Evolutionary conservation across 2,329 filamentous ascomycete genomes (phyloP).

Genomic region (Tolypocladium tundrense): DNA sequence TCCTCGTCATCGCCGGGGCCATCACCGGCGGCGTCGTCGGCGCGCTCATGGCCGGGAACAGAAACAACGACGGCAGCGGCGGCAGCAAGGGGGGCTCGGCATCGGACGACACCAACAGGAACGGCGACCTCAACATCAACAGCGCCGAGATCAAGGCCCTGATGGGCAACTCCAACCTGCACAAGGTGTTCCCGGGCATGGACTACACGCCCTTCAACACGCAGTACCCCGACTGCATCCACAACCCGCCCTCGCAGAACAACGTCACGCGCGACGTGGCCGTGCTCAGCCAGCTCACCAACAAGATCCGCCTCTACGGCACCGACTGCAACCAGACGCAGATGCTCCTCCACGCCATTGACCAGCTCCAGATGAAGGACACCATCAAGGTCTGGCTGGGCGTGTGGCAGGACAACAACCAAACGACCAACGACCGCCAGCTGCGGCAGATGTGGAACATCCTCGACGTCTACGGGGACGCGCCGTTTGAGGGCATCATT

Average conservation of each 20-base stretch:
- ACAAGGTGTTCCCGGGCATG: slow-evolving; percentile 91
- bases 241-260: slow-evolving; percentile 76
- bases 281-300: slow-evolving; percentile 80
- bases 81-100: slow-evolving; percentile 32
- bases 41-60: slow-evolving; percentile 53
- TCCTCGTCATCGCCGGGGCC: slow-evolving; percentile 55
- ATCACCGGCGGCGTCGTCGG: slow-evolving; percentile 68
- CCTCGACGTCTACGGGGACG: slow-evolving; percentile 55
- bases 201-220: slow-evolving; percentile 90
- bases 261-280: slow-evolving; percentile 89
- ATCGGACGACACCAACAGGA: slow-evolving; percentile 45
- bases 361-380: slow-evolving; percentile 58
- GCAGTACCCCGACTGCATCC: slow-evolving; percentile 76
- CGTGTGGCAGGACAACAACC: slow-evolving; percentile 81
- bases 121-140: slow-evolving; percentile 63
- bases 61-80: slow-evolving; percentile 15
- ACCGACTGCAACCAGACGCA: slow-evolving; percentile 97
- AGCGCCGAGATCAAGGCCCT: slow-evolving; percentile 72
- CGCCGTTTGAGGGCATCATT: slow-evolving; percentile 73
- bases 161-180: slow-evolving; percentile 69
- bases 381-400: slow-evolving; percentile 85
- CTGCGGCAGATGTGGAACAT: slow-evolving; percentile 76
- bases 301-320: slow-evolving; percentile 79
- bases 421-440: slow-evolving; percentile 75
- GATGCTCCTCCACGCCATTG: slow-evolving; percentile 79